phyloP scores from a whole-genome alignment of 139 green algal species.

The Haematococcus sp. region DNA sequence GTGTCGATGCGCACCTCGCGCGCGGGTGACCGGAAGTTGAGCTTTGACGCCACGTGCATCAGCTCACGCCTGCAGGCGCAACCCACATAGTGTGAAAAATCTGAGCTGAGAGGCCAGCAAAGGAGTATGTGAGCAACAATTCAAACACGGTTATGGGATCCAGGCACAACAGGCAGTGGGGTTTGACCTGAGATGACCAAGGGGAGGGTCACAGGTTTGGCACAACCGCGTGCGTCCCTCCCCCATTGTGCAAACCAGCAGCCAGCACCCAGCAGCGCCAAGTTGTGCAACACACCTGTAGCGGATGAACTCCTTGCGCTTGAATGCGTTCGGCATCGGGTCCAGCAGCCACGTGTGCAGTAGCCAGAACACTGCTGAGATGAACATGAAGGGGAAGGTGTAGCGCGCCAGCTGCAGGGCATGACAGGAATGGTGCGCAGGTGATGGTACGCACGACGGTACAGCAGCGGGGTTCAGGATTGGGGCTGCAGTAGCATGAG shows the following conservation, averaged over 20 bases:
- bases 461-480: too few relatives aligned
- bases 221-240: too few relatives aligned
- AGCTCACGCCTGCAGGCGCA: constrained; percentile 33
- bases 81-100: too few relatives aligned
- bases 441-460: background rate
- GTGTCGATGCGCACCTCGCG: constrained; percentile 58
- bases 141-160: too few relatives aligned
- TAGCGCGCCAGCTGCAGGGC: constrained; percentile 36
- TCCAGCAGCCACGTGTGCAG: constrained; percentile 60
- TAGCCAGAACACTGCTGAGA: constrained; percentile 53
- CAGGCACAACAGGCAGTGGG: too few relatives aligned
- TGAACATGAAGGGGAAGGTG: constrained; percentile 54
- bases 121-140: too few relatives aligned
- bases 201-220: too few relatives aligned
- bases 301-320: constrained; percentile 45
- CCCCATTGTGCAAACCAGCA: too few relatives aligned
- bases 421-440: background rate
- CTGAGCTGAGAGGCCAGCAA: too few relatives aligned
- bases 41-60: constrained; percentile 52
- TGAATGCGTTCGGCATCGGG: constrained; percentile 47
- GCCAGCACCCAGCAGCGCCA: too few relatives aligned
- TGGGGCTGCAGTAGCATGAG: too few relatives aligned
- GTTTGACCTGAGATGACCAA: too few relatives aligned
- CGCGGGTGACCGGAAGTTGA: constrained; percentile 57
- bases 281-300: constrained; percentile 6